Conservation (phyloP, 768 basidiomycete genomes). For the Boletus rubroflammeus region DNA sequence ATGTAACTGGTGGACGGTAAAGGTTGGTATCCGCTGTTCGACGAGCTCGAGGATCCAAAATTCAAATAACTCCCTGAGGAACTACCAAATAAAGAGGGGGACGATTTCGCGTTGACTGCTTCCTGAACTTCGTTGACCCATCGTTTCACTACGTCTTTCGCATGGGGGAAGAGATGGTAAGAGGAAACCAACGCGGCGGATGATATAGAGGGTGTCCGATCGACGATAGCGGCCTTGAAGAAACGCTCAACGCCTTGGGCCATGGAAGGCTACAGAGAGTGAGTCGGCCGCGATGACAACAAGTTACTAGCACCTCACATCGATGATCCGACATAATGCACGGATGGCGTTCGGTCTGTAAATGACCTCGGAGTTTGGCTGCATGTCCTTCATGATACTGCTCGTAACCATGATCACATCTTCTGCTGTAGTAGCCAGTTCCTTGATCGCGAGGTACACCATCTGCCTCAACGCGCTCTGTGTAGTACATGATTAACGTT, state of each 20-base stretch:
- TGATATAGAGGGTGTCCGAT: conserved; percentile 91
- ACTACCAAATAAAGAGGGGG: conserved; percentile 61
- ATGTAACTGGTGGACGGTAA: conserved; percentile 88
- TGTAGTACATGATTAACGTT: conserved; percentile 7
- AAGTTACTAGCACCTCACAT: conserved; percentile 55
- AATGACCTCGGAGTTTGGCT: conserved; percentile 96
- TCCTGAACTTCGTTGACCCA: conserved; percentile 99
- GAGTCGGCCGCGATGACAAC: conserved; percentile 35
- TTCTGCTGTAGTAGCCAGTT: conserved; percentile 91
- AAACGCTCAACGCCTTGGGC: conserved; percentile 97
- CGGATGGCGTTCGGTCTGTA: conserved; percentile 98
- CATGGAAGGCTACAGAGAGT: conserved; percentile 82
- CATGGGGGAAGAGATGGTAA: conserved; percentile 91
- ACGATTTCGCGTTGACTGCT: conserved; percentile 85
- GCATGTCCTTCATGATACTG: conserved; percentile 99
- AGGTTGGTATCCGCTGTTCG: conserved; percentile 65
- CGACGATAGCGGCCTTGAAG: conserved; percentile 99
- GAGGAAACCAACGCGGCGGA: conserved; percentile 96
- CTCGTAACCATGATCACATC: conserved; percentile 99
- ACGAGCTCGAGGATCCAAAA: conserved; percentile 55
- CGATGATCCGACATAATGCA: conserved; percentile 93
- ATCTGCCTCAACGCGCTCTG: conserved; percentile 95
- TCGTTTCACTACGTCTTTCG: conserved; percentile 94
- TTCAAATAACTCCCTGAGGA: conserved; percentile 65
- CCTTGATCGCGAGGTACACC: conserved; percentile 98